Evolutionary conservation across 2,329 filamentous ascomycete species (phyloP).

Genomic region (Eurotiales sp.): DNA sequence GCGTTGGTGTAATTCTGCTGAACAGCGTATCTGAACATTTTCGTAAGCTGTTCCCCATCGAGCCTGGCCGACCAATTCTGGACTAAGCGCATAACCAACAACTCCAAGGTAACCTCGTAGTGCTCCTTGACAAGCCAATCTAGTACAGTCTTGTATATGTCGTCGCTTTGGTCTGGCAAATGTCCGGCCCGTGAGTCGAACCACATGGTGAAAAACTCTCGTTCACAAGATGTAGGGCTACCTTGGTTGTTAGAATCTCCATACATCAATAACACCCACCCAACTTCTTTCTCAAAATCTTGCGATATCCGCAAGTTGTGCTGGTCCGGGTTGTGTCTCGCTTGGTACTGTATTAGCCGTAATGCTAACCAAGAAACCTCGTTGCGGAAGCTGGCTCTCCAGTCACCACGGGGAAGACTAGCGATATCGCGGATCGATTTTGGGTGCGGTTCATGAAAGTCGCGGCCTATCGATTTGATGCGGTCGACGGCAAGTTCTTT

Average conservation of each 20-base stretch:
- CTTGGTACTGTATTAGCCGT: neutral
- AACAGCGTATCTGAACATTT: neutral
- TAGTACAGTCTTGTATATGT: neutral
- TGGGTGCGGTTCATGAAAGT: neutral
- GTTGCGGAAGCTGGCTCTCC: constrained; percentile 1
- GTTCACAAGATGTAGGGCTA: neutral
- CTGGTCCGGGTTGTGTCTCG: neutral
- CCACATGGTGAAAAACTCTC: constrained; percentile 6
- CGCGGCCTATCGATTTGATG: neutral
- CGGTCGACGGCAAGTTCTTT: neutral
- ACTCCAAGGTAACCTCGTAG: neutral
- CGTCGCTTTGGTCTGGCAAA: neutral
- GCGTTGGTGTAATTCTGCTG: neutral
- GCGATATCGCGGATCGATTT: neutral
- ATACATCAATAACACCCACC: neutral
- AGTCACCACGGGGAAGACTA: neutral
- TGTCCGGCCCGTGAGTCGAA: neutral
- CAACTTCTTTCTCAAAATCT: neutral
- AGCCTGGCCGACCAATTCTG: neutral
- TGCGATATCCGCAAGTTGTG: neutral
- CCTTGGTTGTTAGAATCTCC: neutral
- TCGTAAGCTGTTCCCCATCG: neutral
- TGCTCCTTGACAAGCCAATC: constrained; percentile 8
- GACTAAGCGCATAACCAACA: constrained; percentile 6
- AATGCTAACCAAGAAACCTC: constrained; percentile 8